Evolutionary conservation across 148 eudicot genomes (phyloP), one percentile per base, ranked within the genome.

Genomic region (Chenopodium suecicum): DNA sequence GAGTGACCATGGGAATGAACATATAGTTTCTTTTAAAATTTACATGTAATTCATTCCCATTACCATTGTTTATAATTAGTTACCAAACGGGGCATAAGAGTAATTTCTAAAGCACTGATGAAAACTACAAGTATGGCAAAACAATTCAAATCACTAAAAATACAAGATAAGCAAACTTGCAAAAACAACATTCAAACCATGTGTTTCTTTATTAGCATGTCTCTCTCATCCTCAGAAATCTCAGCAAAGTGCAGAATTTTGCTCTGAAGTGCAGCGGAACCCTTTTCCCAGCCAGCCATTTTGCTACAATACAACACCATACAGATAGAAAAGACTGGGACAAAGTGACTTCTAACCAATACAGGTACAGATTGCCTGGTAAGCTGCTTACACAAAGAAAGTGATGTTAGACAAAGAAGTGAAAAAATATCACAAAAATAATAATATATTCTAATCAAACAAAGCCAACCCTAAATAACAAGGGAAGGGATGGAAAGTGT

Each of bases 221-320:
- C 99, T 85, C 99, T 89, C 77, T 94, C 95, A 66, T 76, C 89
- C 87, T 90, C 99, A 48, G 97, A 87, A 80, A 96, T 91, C 82
- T 87, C 89, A 84, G 95, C 92, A 77, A 92, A 75, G 46, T 80
- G 85, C 75, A 96, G 83, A 82, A 96, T 84, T 85, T 90, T 88
- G 70, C 89, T 91, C 85, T 88, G 97, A 80, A 96, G 87, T 44
- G 86, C 94, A 67, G 83, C 82, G 75, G 90, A 85, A 75, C 93
- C 95, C 84, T 88, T 89, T 72, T 92, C 95, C 87, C 90, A 88
- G 47, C 89, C 94, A 82, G 89, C 34, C 75, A 78, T 91, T 87
- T 87, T 92, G 88, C 91, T 91, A 87, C 97, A 96, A 84, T 92
- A 92, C 85, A 96, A 84, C 23, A 89, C 92, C 94, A 96, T 96